Base-by-base conservation (phyloP, 2,329 filamentous ascomycete genomes). In the Magnaporthales sp. region DNA sequence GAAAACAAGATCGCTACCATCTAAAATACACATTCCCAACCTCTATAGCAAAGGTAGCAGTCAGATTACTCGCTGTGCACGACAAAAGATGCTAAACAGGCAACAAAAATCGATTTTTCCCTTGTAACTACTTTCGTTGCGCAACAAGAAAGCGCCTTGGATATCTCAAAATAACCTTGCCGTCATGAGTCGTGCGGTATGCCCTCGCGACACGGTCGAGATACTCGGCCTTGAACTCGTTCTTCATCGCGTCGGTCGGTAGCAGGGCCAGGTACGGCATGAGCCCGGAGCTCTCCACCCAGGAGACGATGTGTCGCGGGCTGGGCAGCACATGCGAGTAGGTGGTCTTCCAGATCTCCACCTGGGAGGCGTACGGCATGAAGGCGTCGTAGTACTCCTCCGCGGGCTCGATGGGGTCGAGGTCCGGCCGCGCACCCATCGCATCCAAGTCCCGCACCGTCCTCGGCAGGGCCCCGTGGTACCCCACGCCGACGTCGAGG, bases 251-350 rank as follows among this genome's bases (percentile, higher is more conserved):
- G 2, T 75, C 73, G 4, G 71, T 60, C 30, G 72, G 70, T 51
- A 88, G 75, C 3, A 78, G 75, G 62, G 86, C 78, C 66, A 88
- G 65, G 70, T 80, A 88, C 0, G 86, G 86, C 69, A 80, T 77
- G 69, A 88, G 71, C 0, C 84, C 86, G 0, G 84, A 86, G 0
- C 83, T 82, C 69, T 81, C 83, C 3, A 88, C 81, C 86, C 86
- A 88, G 72, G 87, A 84, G 6, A 87, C 81, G 58, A 88, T 82
- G 1, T 77, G 81, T 13, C 73, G 68, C 24, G 83, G 83, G 26
- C 76, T 78, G 2, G 78, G 75, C 67, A 88, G 71, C 0, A 80
- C 73, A 72, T 88, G 85, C 29, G 81, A 75, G 68, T 88, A 88
- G 56, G 74, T 72, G 1, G 83, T 84, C 60, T 82, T 79, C 82